These are phyloP conservation scores for Pythium oligandrum DNA, from an alignment of 352 stramenopile genomes.

Conservation along the genomic window DNA sequence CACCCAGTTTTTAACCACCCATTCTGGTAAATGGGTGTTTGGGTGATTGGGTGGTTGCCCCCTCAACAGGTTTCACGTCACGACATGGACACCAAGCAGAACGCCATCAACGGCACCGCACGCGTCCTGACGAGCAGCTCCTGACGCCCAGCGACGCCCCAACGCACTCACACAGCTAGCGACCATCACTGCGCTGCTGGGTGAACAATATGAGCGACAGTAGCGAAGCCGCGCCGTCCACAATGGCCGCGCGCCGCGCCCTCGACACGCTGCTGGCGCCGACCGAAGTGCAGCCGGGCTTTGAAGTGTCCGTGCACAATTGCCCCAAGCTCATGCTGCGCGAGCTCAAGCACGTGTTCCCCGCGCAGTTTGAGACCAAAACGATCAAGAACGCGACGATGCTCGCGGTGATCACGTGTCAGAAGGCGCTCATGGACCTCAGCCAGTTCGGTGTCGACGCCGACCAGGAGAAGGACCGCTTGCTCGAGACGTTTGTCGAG, in stretches of 20 bases:
- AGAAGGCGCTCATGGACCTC: conserved; percentile 91
- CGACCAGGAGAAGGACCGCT: conserved; percentile 93
- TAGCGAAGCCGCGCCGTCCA: too few relatives aligned
- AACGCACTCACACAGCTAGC: too few relatives aligned
- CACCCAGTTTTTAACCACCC: too few relatives aligned
- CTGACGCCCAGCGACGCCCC: too few relatives aligned
- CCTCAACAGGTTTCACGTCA: too few relatives aligned
- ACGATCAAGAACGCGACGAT: conserved; percentile 35
- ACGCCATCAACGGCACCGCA: too few relatives aligned
- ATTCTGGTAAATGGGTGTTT: too few relatives aligned
- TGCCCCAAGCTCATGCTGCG: conserved; percentile 68
- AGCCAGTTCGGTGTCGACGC: conserved; percentile 92
- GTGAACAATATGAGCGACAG: too few relatives aligned
- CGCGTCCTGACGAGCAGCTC: too few relatives aligned
- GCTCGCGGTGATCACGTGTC: conserved; percentile 92
- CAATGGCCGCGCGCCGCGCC: conserved; percentile 9
- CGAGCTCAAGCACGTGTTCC: conserved; percentile 82
- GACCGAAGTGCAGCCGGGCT: conserved; percentile 52
- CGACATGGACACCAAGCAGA: too few relatives aligned
- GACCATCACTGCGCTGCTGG: too few relatives aligned
- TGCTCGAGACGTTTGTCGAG: conserved; percentile 94
- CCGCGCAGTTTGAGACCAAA: conserved; percentile 35
- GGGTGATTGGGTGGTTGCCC: too few relatives aligned
- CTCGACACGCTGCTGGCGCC: conserved; percentile 40
- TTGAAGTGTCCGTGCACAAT: conserved; percentile 78